Evolutionary conservation across 192 early-diverging fungal species (phyloP).

Genomic region (Dispira simplex): DNA sequence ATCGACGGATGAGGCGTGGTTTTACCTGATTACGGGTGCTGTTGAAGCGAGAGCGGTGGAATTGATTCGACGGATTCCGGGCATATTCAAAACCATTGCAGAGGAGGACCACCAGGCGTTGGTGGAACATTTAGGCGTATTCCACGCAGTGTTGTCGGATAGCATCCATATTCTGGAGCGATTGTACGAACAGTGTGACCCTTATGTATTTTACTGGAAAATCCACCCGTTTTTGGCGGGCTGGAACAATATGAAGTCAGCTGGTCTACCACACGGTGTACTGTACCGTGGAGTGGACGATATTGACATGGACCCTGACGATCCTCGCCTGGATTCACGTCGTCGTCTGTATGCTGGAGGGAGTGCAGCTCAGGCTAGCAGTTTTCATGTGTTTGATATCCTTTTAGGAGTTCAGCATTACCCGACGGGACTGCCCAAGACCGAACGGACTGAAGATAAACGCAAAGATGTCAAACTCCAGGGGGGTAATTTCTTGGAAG

Average conservation of each 20-base stretch:
- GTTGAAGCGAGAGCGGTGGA: slow-evolving; percentile 72
- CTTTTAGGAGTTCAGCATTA: slow-evolving; percentile 76
- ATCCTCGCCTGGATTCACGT: slow-evolving; percentile 25
- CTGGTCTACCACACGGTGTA: slow-evolving; percentile 71
- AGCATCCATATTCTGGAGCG: slow-evolving; percentile 39
- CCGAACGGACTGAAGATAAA: background rate
- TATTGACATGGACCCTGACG: slow-evolving; percentile 12
- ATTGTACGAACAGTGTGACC: slow-evolving; percentile 91
- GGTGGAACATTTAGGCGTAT: slow-evolving; percentile 32
- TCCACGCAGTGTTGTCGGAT: slow-evolving; percentile 34
- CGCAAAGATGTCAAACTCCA: slow-evolving; percentile 15
- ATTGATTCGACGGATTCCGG: slow-evolving; percentile 27
- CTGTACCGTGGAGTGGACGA: slow-evolving; percentile 80
- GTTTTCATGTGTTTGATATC: slow-evolving; percentile 84
- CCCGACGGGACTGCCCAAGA: slow-evolving; percentile 39
- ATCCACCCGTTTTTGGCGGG: slow-evolving; percentile 81
- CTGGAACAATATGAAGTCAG: slow-evolving; percentile 83
- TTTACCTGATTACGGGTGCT: slow-evolving; percentile 80
- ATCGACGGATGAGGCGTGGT: slow-evolving; percentile 89
- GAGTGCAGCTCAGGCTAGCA: slow-evolving; percentile 85
- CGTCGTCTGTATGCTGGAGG: slow-evolving; percentile 78
- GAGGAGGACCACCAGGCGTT: slow-evolving; percentile 31
- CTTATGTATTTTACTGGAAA: slow-evolving; percentile 90
- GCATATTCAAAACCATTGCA: slow-evolving; percentile 51
- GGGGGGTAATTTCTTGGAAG: slow-evolving; percentile 57